Evolutionary conservation across 805 yeast genomes (phyloP), one percentile per base, ranked within the genome.

Genomic region (Lipomyces yamanashiensis): DNA sequence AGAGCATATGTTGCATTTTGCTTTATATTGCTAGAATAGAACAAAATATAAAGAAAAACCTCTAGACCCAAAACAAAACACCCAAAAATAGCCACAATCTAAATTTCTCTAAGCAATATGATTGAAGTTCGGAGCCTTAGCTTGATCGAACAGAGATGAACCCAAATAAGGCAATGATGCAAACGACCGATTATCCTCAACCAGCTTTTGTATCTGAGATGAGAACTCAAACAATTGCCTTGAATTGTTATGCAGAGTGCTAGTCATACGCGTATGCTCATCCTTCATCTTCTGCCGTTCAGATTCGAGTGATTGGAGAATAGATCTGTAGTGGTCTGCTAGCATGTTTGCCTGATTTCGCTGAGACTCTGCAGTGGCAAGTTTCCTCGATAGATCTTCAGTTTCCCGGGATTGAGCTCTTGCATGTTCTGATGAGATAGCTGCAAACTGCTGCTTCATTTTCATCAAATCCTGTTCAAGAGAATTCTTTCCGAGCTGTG

Each of bases 401-500:
- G 28, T 13, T 39, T 43, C 56, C 33, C 40, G 34, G 2, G 54
- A 17, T 28, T 34, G 36, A 36, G 36, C 54, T 34, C 17, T 45
- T 7, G 15, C 45, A 13, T 44, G 49, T 21, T 37, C 43, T 1
- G n/a, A 5, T 7, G 23, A 28, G 9, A 62, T 39, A 10, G 40
- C 19, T n/a, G 23, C 43, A n/a, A 63, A 45, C 12, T 53, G 51
- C 44, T 52, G 33, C 52, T 59, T 57, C 28, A 59, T 45, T 43
- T 36, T 41, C 48, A 21, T 34, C 36, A 54, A 36, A 68, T 67
- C 69, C 7, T 9, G 33, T 23, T 53, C 58, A 6, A 57, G 52
- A 3, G 37, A 54, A 17, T 21, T 60, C 36, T 75, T 63, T 48
- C 72, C 72, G 13, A 69, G 61, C 55, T 75, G 73, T 52, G 78